These are phyloP conservation scores for Arbutus unedo DNA, from an alignment of 148 eudicot genomes.

Conservation along the genomic window DNA sequence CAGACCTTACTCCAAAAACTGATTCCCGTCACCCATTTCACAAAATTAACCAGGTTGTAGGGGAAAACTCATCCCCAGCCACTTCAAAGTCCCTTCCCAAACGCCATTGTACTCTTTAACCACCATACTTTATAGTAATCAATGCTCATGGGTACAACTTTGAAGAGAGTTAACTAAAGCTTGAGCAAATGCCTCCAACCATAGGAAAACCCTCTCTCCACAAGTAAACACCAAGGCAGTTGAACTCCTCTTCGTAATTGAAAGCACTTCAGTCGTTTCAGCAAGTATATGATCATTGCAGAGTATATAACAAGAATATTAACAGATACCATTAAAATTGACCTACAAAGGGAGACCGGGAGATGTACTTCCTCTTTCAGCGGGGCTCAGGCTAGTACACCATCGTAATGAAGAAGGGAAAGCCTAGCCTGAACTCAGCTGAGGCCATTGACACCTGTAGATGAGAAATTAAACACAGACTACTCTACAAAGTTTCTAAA, in stretches of 20 bases:
- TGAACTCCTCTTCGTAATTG: neutral
- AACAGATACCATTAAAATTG: too few species aligned
- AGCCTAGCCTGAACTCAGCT: neutral
- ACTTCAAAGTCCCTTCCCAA: neutral
- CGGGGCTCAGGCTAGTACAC: too few species aligned
- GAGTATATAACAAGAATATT: too few species aligned
- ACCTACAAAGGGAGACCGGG: too few species aligned
- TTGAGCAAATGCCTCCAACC: constrained; percentile 1
- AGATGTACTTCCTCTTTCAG: too few species aligned
- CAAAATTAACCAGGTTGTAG: too few species aligned
- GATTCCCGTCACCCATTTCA: neutral
- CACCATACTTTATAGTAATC: neutral
- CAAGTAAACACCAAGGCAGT: neutral
- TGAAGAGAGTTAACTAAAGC: neutral
- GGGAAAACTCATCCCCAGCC: too few species aligned
- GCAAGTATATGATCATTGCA: neutral
- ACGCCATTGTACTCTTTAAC: neutral
- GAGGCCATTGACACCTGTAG: neutral
- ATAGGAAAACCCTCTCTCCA: neutral
- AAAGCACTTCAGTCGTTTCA: neutral
- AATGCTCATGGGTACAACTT: neutral
- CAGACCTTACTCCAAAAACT: neutral
- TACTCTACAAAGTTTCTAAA: neutral
- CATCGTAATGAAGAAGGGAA: neutral
- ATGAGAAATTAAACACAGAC: neutral